These are phyloP conservation scores for Mucor saturninus DNA, from an alignment of 371 early-diverging fungal genomes.

Conservation along the genomic window DNA sequence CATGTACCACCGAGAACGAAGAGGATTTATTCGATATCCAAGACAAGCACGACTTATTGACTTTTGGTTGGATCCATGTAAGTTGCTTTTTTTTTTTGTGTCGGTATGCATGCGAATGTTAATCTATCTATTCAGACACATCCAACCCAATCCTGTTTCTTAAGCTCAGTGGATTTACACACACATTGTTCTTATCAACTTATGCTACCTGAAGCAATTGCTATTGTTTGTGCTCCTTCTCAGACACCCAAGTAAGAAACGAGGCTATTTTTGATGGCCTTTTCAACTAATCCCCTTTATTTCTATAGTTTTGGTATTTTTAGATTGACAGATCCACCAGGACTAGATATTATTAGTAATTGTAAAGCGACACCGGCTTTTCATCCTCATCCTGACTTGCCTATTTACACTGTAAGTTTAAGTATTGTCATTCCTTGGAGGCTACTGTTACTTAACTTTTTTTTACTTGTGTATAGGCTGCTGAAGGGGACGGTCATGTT, in stretches of 20 bases:
- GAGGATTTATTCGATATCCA: slow-evolving; percentile 84
- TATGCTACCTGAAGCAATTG: slow-evolving; percentile 93
- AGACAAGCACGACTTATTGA: slow-evolving; percentile 76
- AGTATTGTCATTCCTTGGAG: no score
- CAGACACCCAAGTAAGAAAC: slow-evolving; percentile 66
- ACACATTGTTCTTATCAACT: slow-evolving; percentile 93
- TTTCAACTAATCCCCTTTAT: neutral
- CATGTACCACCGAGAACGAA: slow-evolving; percentile 87
- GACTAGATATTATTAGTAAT: slow-evolving; percentile 77
- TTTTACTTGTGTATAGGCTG: slow-evolving; percentile 43
- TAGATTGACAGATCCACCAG: slow-evolving; percentile 88
- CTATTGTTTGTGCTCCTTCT: slow-evolving; percentile 88
- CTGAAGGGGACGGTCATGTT: slow-evolving; percentile 54
- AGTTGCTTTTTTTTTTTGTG: slow-evolving; percentile 13
- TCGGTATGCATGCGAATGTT: neutral
- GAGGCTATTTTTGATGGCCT: neutral
- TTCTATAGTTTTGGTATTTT: slow-evolving; percentile 77
- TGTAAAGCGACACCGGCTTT: slow-evolving; percentile 76
- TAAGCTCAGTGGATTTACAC: slow-evolving; percentile 91
- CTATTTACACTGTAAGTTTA: slow-evolving; percentile 66
- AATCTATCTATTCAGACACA: slow-evolving; percentile 68
- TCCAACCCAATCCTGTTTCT: slow-evolving; percentile 92
- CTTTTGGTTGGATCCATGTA: slow-evolving; percentile 93
- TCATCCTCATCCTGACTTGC: slow-evolving; percentile 81
- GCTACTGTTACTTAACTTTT: no score